Conservation (phyloP, 208 protist species). For the Vickermania ingenoplastis region DNA sequence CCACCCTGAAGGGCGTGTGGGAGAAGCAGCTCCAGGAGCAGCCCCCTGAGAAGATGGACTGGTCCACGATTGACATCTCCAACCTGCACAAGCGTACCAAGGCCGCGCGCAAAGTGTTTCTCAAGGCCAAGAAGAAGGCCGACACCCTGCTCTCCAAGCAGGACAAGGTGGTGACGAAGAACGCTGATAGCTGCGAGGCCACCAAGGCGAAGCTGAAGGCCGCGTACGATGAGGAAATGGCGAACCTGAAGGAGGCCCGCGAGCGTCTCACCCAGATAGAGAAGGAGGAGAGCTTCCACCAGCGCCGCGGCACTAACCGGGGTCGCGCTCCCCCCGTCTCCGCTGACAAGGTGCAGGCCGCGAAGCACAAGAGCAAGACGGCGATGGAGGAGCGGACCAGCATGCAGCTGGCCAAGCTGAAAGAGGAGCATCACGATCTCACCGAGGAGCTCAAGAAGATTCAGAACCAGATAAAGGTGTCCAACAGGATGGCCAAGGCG, state of each 20-base stretch:
- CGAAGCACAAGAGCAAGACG: constrained; percentile 35
- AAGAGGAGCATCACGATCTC: constrained; percentile 42
- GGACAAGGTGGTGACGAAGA: constrained; percentile 58
- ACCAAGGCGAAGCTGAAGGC: constrained; percentile 39
- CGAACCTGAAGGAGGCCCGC: constrained; percentile 37
- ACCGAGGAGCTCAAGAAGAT: constrained; percentile 53
- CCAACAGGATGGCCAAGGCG: constrained; percentile 21
- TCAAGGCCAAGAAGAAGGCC: constrained; percentile 17
- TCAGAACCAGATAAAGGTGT: constrained; percentile 58
- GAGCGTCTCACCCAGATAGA: constrained; percentile 42
- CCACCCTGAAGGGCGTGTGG: constrained; percentile 42
- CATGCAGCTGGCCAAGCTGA: constrained; percentile 31
- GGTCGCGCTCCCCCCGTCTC: constrained; percentile 13
- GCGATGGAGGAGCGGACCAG: constrained; percentile 36
- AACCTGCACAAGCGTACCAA: constrained; percentile 34
- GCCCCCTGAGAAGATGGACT: constrained; percentile 44
- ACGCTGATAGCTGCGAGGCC: constrained; percentile 58
- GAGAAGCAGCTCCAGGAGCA: constrained; percentile 25
- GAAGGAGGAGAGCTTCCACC: constrained; percentile 58
- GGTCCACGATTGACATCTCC: constrained; percentile 28
- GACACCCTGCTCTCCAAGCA: constrained; percentile 33
- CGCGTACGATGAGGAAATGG: constrained; percentile 58
- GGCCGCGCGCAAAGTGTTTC: constrained; percentile 21
- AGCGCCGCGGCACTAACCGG: constrained; percentile 56
- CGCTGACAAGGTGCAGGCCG: constrained; percentile 24